A percentile compares a stretch with the other conserved stretches of the same genome.
phyloP scores from a whole-genome alignment of 129 eudicot genomes.

The Kitagawia praeruptora region DNA sequence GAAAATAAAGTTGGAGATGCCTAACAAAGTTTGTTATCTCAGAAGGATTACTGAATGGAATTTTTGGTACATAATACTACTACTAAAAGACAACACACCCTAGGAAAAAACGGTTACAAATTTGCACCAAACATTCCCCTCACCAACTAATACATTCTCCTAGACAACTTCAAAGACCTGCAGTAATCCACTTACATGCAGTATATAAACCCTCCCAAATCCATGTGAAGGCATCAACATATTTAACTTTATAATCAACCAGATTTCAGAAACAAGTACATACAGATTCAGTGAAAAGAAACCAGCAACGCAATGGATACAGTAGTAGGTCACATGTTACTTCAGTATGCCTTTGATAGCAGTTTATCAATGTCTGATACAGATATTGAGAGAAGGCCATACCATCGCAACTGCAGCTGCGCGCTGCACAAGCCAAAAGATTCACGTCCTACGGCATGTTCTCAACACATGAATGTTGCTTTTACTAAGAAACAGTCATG shows the following conservation, averaged over 20 bases:
- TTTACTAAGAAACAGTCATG: slow-evolving; percentile 2
- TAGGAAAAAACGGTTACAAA: background rate
- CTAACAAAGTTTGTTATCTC: background rate
- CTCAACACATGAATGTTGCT: background rate
- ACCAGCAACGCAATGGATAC: background rate
- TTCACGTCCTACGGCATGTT: background rate
- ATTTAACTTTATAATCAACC: background rate
- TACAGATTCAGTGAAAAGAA: background rate
- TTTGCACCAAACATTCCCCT: background rate
- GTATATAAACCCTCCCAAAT: background rate
- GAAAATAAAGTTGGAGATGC: background rate
- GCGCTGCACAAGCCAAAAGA: slow-evolving; percentile 16
- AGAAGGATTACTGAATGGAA: background rate
- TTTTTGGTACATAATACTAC: background rate
- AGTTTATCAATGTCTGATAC: slow-evolving; percentile 16
- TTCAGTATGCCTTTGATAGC: slow-evolving; percentile 12
- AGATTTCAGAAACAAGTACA: background rate
- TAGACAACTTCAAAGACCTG: background rate
- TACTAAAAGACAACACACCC: background rate
- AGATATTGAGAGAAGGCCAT: slow-evolving; percentile 24
- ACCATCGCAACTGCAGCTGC: slow-evolving; percentile 27
- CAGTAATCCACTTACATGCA: background rate
- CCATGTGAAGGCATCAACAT: background rate
- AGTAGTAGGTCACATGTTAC: slow-evolving; percentile 11
- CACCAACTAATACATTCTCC: background rate